phyloP scores from a whole-genome alignment of 805 yeast genomes.

The Wickerhamomyces subpelliculosus region DNA sequence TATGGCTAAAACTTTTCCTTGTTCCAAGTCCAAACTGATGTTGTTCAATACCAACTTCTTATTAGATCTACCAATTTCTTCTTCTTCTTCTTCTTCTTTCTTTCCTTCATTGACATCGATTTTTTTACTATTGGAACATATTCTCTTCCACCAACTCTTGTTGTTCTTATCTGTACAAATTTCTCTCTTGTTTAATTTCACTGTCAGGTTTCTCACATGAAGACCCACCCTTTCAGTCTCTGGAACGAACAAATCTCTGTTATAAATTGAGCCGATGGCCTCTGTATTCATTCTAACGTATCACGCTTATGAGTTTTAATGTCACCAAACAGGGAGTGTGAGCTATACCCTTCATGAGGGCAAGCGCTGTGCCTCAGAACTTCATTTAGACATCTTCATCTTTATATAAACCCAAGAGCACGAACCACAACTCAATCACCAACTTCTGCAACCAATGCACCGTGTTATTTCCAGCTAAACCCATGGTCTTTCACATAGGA shows the following conservation, averaged over 20 bases:
- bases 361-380: no score
- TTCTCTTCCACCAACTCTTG: neutral
- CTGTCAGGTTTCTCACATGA: slow-evolving; percentile 5
- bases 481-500: no score
- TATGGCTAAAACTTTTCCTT: slow-evolving; percentile 70
- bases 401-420: no score
- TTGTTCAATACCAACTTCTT: slow-evolving; percentile 33
- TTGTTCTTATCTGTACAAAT: neutral
- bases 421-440: no score
- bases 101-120: neutral
- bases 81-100: slow-evolving; percentile 3
- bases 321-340: no score
- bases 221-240: slow-evolving; percentile 3
- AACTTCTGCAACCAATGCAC: no score
- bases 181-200: slow-evolving; percentile 2
- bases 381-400: no score
- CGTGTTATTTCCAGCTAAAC: no score
- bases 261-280: neutral
- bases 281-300: neutral
- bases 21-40: slow-evolving; percentile 48
- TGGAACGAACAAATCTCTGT: neutral
- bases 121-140: no score
- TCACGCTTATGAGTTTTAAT: no score
- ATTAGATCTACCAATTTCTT: slow-evolving; percentile 2
- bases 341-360: no score